Percentiles rank a stretch among this genome's conserved stretches.
phyloP scores from a whole-genome alignment of 1,284 basidiomycete species.

The Malassezia psittaci region DNA sequence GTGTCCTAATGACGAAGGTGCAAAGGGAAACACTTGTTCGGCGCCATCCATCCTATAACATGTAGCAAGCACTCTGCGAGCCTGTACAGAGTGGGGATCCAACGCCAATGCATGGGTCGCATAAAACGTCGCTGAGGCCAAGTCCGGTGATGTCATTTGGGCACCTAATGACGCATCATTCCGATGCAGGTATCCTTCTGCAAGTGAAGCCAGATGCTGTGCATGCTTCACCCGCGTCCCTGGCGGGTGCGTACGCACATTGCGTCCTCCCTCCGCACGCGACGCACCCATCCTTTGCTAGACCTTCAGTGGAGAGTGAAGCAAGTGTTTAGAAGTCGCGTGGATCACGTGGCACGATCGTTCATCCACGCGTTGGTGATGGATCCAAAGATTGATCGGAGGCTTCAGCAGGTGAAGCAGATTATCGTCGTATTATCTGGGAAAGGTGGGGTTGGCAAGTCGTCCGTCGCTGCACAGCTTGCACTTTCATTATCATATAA shows the following conservation, averaged over 20 bases:
- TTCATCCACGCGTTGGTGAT: conserved; percentile 5
- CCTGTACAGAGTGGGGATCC: conserved; percentile 21
- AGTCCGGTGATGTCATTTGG: conserved; percentile 9
- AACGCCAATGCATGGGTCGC: conserved; percentile 30
- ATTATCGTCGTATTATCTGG: conserved; percentile 89
- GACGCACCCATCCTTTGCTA: too few species aligned
- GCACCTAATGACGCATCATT: neutral
- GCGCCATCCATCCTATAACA: conserved; percentile 34
- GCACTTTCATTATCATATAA: conserved; percentile 59
- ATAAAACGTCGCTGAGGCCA: conserved; percentile 32
- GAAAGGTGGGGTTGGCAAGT: conserved; percentile 97
- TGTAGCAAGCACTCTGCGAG: conserved; percentile 26
- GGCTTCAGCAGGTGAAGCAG: conserved; percentile 59
- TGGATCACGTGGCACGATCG: neutral
- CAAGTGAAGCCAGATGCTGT: conserved; percentile 3
- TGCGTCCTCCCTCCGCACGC: neutral
- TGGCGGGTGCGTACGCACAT: neutral
- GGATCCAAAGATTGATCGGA: conserved; percentile 38
- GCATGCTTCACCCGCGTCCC: neutral
- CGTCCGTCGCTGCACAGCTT: conserved; percentile 82
- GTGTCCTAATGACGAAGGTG: conserved; percentile 24
- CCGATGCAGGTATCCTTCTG: conserved; percentile 11
- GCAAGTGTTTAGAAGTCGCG: neutral
- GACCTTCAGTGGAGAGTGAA: too few species aligned
- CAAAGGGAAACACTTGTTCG: conserved; percentile 32